Conservation (phyloP, 2,329 filamentous ascomycete genomes). For the Chaetomium sp. region DNA sequence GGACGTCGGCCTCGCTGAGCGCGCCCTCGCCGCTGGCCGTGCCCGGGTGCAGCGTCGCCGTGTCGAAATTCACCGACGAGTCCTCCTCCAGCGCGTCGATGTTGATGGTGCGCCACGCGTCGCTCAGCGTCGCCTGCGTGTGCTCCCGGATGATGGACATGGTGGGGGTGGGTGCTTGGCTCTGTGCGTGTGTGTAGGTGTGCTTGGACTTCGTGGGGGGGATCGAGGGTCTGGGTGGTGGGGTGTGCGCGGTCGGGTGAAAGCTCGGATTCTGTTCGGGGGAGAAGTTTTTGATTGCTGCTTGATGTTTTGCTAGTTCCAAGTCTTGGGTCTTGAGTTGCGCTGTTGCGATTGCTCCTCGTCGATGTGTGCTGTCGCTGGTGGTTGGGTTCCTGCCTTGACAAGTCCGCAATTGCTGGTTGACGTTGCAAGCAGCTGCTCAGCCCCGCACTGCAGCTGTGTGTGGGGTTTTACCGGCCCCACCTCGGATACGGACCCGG, state of each 20-base stretch:
- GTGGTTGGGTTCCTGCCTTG: not conserved
- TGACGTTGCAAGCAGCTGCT: slow-evolving; percentile 18
- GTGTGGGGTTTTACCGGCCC: slow-evolving; percentile 2
- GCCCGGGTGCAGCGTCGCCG: slow-evolving; percentile 73
- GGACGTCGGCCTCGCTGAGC: slow-evolving; percentile 77
- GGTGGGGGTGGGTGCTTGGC: not conserved
- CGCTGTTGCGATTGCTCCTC: not conserved
- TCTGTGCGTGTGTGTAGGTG: too few species aligned
- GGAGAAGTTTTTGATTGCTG: not conserved
- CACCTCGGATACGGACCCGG: not conserved
- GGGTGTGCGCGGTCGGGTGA: not conserved
- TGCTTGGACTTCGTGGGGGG: not conserved
- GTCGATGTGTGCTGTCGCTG: not conserved
- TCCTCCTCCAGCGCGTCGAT: slow-evolving; percentile 90
- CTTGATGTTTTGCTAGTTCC: not conserved
- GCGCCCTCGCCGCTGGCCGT: slow-evolving; percentile 67
- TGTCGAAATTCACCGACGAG: slow-evolving; percentile 88
- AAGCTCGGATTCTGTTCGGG: not conserved
- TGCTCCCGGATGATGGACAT: slow-evolving; percentile 72
- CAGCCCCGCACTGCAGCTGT: slow-evolving; percentile 19
- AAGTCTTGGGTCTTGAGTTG: not conserved
- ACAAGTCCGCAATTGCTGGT: slow-evolving; percentile 7
- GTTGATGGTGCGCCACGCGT: slow-evolving; percentile 86
- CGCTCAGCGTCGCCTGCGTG: slow-evolving; percentile 60
- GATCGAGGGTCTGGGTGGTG: not conserved